Conservation (phyloP, 768 basidiomycete genomes). For the Lentinula raphanica region DNA sequence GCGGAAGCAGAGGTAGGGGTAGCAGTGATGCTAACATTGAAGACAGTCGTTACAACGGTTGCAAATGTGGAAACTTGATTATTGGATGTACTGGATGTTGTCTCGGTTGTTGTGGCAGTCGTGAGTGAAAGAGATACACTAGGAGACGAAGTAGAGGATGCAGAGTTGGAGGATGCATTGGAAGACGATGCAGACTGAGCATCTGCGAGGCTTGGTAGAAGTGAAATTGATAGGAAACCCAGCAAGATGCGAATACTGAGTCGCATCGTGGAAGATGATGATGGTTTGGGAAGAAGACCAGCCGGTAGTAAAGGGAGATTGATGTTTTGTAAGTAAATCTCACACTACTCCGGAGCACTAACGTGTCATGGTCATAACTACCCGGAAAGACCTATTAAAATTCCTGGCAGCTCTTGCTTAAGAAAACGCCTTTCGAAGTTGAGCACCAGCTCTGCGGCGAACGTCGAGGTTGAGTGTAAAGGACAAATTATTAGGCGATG, state of each 20-base stretch:
- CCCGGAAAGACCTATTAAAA: not conserved
- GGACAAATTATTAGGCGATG: not conserved
- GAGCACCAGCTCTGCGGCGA: not conserved
- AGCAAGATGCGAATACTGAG: not conserved
- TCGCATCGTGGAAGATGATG: conserved; percentile 1
- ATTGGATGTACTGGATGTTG: conserved; percentile 42
- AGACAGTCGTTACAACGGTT: conserved; percentile 52
- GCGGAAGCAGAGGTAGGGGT: conserved; percentile 40
- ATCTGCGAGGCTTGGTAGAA: not conserved
- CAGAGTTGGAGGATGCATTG: conserved; percentile 14
- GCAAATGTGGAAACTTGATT: conserved; percentile 44
- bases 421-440: not conserved
- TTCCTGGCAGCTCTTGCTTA: not conserved
- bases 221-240: not conserved
- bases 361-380: not conserved
- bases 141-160: conserved; percentile 23
- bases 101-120: conserved; percentile 46
- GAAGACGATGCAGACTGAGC: conserved; percentile 6
- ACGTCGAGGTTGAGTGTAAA: not conserved
- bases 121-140: conserved; percentile 51
- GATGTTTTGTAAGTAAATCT: not conserved
- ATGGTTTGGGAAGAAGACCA: not conserved
- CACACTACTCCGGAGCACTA: not conserved
- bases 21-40: conserved; percentile 58
- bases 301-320: not conserved